Percentiles rank a stretch among this genome's conserved stretches.
Conservation (phyloP, 768 basidiomycete genomes). For the Tylopilus intermedius region DNA sequence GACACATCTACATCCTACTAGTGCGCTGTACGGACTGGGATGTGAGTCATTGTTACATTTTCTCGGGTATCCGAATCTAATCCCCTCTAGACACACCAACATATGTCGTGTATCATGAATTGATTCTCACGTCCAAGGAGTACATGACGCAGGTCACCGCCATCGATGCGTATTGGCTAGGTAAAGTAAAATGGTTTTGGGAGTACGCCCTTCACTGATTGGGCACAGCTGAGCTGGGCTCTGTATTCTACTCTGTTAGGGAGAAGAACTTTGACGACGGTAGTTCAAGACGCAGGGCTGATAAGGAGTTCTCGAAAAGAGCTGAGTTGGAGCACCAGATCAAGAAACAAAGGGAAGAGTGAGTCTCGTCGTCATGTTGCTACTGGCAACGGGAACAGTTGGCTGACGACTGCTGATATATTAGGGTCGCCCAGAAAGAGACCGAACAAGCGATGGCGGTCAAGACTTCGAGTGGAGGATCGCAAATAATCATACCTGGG, state of each 20-base stretch:
- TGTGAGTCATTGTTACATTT: conserved; percentile 48
- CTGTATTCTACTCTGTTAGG: conserved; percentile 95
- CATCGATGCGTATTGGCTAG: conserved; percentile 96
- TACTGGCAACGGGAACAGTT: not conserved
- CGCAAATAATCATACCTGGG: conserved; percentile 73
- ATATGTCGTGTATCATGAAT: conserved; percentile 95
- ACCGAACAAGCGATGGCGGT: conserved; percentile 55
- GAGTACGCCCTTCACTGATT: conserved; percentile 1
- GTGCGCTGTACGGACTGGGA: conserved; percentile 92
- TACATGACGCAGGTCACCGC: conserved; percentile 99
- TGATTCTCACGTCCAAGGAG: conserved; percentile 91
- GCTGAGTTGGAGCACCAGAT: conserved; percentile 93
- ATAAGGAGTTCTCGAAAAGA: conserved; percentile 86
- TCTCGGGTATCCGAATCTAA: not conserved
- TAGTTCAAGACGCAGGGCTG: conserved; percentile 68
- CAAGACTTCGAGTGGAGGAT: conserved; percentile 49
- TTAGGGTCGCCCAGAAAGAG: conserved; percentile 57
- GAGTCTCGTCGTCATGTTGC: conserved; percentile 9
- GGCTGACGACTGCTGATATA: conserved; percentile 3
- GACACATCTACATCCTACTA: conserved; percentile 94
- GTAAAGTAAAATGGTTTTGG: conserved; percentile 37
- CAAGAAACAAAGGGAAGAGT: conserved; percentile 75
- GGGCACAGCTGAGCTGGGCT: conserved; percentile 78
- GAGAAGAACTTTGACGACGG: conserved; percentile 96
- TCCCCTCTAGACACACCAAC: conserved; percentile 75